Evolutionary conservation across 2,329 filamentous ascomycete genomes (phyloP).

Genomic region (Monosporascus sp.): DNA sequence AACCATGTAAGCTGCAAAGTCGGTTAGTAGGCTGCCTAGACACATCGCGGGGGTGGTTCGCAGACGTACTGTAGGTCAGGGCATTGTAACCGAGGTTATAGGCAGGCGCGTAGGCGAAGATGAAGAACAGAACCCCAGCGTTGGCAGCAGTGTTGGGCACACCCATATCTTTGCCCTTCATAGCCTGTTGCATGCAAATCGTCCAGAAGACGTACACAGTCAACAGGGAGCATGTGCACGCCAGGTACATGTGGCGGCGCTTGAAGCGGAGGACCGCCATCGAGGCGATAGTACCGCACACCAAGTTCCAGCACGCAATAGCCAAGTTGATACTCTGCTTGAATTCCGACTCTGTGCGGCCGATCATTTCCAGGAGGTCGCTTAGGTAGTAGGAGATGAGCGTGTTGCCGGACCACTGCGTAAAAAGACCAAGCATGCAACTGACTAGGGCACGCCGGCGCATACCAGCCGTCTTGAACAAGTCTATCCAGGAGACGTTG

Average conservation of each 20-base stretch:
- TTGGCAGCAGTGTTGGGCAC: slow-evolving; percentile 20
- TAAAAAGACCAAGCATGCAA: slow-evolving; percentile 32
- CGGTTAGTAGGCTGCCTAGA: background rate
- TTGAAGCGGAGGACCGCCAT: slow-evolving; percentile 33
- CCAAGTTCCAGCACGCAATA: slow-evolving; percentile 38
- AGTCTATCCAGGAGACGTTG: slow-evolving; percentile 38
- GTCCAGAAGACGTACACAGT: slow-evolving; percentile 46
- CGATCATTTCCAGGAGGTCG: slow-evolving; percentile 39
- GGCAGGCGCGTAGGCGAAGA: slow-evolving; percentile 52
- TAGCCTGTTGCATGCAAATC: slow-evolving; percentile 35
- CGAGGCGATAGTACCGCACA: slow-evolving; percentile 35
- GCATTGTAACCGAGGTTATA: slow-evolving; percentile 66
- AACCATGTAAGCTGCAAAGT: slow-evolving; percentile 42
- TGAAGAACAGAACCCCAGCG: slow-evolving; percentile 45
- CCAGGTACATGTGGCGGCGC: slow-evolving; percentile 30
- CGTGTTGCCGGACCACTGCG: slow-evolving; percentile 35
- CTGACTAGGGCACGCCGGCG: slow-evolving; percentile 34
- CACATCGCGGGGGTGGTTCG: background rate
- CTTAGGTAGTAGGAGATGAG: slow-evolving; percentile 37
- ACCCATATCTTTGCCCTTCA: slow-evolving; percentile 25
- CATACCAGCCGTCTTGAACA: slow-evolving; percentile 35
- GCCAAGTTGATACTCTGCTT: slow-evolving; percentile 43
- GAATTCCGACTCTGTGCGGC: slow-evolving; percentile 32
- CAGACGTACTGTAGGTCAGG: slow-evolving; percentile 51
- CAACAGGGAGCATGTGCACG: slow-evolving; percentile 37